These are phyloP conservation scores for Moniliella sp. DNA, from an alignment of 1,284 basidiomycete genomes.

Conservation along the genomic window DNA sequence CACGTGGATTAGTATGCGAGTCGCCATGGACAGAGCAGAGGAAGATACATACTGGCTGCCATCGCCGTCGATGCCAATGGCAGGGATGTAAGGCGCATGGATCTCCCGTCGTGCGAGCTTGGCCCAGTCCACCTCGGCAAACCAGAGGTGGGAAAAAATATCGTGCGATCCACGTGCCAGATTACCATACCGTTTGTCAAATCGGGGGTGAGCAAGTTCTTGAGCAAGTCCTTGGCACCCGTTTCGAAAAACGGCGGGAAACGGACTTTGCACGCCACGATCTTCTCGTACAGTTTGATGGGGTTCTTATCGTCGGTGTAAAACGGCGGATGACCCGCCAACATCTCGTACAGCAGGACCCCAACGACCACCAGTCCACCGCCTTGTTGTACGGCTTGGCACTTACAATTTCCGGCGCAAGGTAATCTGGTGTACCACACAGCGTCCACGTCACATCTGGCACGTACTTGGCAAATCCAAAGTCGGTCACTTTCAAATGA, in stretches of 20 bases:
- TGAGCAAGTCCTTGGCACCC: constrained; percentile 38
- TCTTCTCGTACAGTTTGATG: constrained; percentile 77
- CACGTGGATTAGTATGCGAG: too few relatives aligned
- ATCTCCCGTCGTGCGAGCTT: too few relatives aligned
- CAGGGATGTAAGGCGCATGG: too few relatives aligned
- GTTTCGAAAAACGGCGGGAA: too few relatives aligned
- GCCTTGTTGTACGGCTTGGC: constrained; percentile 86
- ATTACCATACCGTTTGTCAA: constrained; percentile 38
- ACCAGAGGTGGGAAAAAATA: constrained; percentile 38
- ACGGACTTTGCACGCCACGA: constrained; percentile 60
- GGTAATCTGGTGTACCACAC: constrained; percentile 64
- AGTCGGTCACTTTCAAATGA: constrained; percentile 94
- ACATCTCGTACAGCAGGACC: constrained; percentile 40
- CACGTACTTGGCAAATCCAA: constrained; percentile 84
- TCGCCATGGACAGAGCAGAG: too few relatives aligned
- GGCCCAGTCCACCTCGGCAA: constrained; percentile 33
- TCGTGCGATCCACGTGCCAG: constrained; percentile 37
- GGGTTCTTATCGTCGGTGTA: constrained; percentile 41
- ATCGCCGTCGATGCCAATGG: too few relatives aligned
- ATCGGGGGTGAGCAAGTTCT: constrained; percentile 37
- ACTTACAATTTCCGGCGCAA: constrained; percentile 42
- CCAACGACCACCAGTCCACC: constrained; percentile 96
- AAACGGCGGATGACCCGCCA: constrained; percentile 21
- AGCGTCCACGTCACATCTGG: constrained; percentile 84
- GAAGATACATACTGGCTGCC: too few relatives aligned